These are phyloP conservation scores for Cyclocybe cylindracea DNA, from an alignment of 768 basidiomycete species.

Conservation along the genomic window DNA sequence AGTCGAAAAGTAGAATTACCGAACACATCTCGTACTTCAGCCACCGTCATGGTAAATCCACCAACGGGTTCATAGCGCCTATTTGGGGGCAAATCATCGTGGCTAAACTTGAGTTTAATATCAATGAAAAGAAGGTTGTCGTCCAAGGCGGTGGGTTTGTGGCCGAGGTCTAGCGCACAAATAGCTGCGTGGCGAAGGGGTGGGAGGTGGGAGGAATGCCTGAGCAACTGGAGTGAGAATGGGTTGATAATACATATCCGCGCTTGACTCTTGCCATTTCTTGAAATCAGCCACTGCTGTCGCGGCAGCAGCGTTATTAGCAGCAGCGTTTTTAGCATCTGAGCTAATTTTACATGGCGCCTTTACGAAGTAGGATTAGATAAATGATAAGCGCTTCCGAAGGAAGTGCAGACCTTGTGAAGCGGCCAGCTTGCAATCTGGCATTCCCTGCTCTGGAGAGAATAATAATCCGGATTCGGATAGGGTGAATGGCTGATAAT, in stretches of 20 bases:
- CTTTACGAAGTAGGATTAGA: constrained; percentile 10
- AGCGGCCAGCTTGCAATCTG: constrained; percentile 26
- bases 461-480: constrained; percentile 6
- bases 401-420: constrained; percentile 18
- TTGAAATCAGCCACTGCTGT: constrained; percentile 22
- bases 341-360: constrained; percentile 20
- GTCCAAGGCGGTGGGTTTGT: constrained; percentile 18
- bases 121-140: constrained; percentile 23
- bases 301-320: constrained; percentile 12
- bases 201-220: constrained; percentile 26
- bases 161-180: constrained; percentile 25
- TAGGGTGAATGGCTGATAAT: constrained; percentile 2
- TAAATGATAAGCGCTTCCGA: constrained; percentile 5
- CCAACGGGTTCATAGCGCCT: constrained; percentile 17
- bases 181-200: constrained; percentile 24
- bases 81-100: constrained; percentile 16
- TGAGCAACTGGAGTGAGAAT: constrained; percentile 7
- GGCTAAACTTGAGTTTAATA: constrained; percentile 17
- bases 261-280: constrained; percentile 19
- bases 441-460: constrained; percentile 24
- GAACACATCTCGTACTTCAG: constrained; percentile 20
- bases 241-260: neutral
- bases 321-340: constrained; percentile 14
- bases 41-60: constrained; percentile 21
- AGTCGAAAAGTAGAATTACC: constrained; percentile 8